These are phyloP conservation scores for Collybia sordida DNA, from an alignment of 768 basidiomycete species.

Conservation along the genomic window DNA sequence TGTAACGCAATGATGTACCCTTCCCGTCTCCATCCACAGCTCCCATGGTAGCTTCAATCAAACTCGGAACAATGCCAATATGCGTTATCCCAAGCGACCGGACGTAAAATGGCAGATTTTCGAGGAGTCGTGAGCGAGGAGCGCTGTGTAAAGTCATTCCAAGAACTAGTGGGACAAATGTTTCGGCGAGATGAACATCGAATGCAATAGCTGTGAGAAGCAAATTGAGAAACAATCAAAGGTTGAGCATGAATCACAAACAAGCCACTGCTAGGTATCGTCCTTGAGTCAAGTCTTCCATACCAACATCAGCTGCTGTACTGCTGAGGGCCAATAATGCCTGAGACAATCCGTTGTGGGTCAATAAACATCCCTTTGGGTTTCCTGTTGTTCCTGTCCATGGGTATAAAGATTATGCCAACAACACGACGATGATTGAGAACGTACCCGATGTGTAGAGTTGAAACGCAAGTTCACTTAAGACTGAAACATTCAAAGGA, in stretches of 20 bases:
- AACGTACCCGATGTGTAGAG: conserved; percentile 48
- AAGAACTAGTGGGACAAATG: conserved; percentile 37
- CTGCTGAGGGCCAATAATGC: conserved; percentile 31
- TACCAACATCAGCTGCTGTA: conserved; percentile 27
- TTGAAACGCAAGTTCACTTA: conserved; percentile 38
- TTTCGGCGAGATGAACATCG: conserved; percentile 50
- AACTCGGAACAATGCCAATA: conserved; percentile 50
- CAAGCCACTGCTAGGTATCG: conserved; percentile 44
- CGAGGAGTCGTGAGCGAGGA: conserved; percentile 42
- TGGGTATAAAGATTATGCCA: neutral
- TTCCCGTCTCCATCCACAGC: conserved; percentile 22
- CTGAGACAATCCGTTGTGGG: conserved; percentile 28
- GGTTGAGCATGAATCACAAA: conserved; percentile 11
- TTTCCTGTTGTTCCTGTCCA: conserved; percentile 46
- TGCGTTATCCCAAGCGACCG: conserved; percentile 41
- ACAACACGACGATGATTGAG: neutral
- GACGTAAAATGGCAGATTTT: conserved; percentile 37
- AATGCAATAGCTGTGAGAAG: conserved; percentile 44
- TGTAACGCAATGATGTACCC: conserved; percentile 36
- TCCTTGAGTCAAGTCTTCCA: conserved; percentile 24
- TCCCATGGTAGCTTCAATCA: conserved; percentile 49
- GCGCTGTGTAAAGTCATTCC: conserved; percentile 46
- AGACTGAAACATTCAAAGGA: conserved; percentile 25
- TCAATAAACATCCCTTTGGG: conserved; percentile 49
- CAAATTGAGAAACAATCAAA: conserved; percentile 2